phyloP scores from a whole-genome alignment of 352 stramenopile species.

The Phytophthora niederhauseri region DNA sequence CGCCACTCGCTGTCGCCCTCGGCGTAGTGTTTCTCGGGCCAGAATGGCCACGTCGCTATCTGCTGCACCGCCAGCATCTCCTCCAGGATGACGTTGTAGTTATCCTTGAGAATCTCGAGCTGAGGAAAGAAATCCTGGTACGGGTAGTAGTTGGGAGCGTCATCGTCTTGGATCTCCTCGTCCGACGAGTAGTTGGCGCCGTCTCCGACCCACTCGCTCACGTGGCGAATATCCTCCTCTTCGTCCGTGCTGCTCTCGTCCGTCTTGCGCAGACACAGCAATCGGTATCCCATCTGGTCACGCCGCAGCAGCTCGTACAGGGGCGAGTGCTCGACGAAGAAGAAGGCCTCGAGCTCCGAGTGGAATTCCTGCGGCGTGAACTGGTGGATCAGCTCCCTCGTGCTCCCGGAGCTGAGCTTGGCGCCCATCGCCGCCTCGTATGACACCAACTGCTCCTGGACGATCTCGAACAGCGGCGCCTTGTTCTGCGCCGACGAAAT shows the following conservation, averaged over 20 bases:
- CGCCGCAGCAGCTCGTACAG: constrained; percentile 53
- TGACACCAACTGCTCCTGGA: constrained; percentile 55
- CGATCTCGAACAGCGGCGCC: constrained; percentile 42
- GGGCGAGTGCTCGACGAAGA: constrained; percentile 53
- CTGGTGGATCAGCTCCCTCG: constrained; percentile 42
- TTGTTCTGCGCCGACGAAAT: constrained; percentile 41
- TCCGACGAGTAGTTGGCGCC: constrained; percentile 42
- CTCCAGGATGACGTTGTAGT: constrained; percentile 78
- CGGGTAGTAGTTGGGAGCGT: constrained; percentile 76
- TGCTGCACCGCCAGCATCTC: constrained; percentile 73
- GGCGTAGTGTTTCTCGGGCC: constrained; percentile 87
- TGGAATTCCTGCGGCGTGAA: constrained; percentile 56
- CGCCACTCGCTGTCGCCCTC: constrained; percentile 76
- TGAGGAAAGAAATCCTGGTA: constrained; percentile 82
- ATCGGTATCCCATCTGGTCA: constrained; percentile 57
- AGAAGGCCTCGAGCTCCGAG: constrained; percentile 59
- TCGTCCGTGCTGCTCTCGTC: constrained; percentile 32
- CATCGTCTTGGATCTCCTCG: constrained; percentile 73
- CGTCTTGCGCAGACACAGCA: constrained; percentile 54
- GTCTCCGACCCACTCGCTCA: constrained; percentile 41
- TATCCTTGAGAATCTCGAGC: constrained; percentile 69
- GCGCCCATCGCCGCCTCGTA: constrained; percentile 50
- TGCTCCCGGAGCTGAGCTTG: constrained; percentile 44
- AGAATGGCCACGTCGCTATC: constrained; percentile 75
- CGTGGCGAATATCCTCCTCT: constrained; percentile 42